phyloP scores from a whole-genome alignment of 257 asterid genomes.

The Misopates orontium region DNA sequence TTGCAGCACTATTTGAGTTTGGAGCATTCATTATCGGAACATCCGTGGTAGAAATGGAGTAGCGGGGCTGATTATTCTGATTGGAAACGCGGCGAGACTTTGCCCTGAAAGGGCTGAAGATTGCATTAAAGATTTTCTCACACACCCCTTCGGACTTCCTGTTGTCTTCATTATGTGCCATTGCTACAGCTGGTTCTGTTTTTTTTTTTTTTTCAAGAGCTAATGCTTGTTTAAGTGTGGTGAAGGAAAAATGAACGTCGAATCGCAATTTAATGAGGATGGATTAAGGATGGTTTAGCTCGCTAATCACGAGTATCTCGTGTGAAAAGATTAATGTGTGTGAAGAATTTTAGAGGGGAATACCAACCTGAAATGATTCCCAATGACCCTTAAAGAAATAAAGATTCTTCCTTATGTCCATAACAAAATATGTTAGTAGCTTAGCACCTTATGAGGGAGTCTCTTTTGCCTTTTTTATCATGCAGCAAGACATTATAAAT shows the following conservation, averaged over 20 bases:
- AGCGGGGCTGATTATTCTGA: no score
- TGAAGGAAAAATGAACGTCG: background rate
- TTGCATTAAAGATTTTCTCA: slow-evolving; percentile 32
- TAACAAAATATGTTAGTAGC: no score
- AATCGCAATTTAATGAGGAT: slow-evolving; percentile 19
- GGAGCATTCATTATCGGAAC: background rate
- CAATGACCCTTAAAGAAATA: background rate
- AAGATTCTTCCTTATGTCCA: background rate
- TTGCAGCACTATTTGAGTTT: background rate
- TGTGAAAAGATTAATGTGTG: slow-evolving; percentile 19
- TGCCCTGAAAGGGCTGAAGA: slow-evolving; percentile 34
- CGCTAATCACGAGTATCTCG: background rate
- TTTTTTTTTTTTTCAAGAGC: no score
- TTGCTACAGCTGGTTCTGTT: slow-evolving; percentile 5
- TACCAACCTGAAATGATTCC: background rate
- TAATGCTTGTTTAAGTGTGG: slow-evolving; percentile 1
- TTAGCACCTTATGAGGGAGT: background rate
- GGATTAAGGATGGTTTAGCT: slow-evolving; percentile 4
- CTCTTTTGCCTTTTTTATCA: no score
- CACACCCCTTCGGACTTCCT: slow-evolving; percentile 29
- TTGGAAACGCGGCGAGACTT: background rate
- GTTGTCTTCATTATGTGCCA: slow-evolving; percentile 31
- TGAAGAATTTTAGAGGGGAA: background rate
- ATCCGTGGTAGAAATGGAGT: background rate
- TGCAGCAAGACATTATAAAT: no score